These are phyloP conservation scores for Citropsis articulata DNA, from an alignment of 345 rosid species.

Conservation along the genomic window DNA sequence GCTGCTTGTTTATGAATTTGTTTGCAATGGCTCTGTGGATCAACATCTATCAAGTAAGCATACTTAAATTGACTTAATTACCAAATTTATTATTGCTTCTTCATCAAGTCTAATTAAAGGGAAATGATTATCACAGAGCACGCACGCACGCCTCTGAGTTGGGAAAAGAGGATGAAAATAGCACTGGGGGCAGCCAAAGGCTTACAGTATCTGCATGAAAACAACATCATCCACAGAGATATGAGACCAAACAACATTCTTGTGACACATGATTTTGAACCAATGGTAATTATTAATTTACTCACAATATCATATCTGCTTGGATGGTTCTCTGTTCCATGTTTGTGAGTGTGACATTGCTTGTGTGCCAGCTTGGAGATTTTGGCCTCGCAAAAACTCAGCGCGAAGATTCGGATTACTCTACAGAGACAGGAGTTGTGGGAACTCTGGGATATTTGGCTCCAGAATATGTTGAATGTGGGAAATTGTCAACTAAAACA, in stretches of 20 bases:
- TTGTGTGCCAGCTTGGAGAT: slow-evolving; percentile 53
- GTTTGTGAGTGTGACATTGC: background rate
- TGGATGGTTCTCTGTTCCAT: too few relatives aligned
- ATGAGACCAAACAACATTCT: slow-evolving; percentile 70
- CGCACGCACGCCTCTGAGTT: slow-evolving; percentile 36
- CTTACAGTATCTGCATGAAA: slow-evolving; percentile 51
- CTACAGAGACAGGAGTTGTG: slow-evolving; percentile 51
- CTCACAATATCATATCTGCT: background rate
- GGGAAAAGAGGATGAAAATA: slow-evolving; percentile 62
- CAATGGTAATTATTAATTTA: slow-evolving; percentile 42
- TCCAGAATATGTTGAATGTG: slow-evolving; percentile 67
- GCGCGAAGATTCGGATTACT: slow-evolving; percentile 38
- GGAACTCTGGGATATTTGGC: slow-evolving; percentile 65
- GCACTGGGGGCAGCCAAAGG: slow-evolving; percentile 59
- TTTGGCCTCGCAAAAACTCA: slow-evolving; percentile 62
- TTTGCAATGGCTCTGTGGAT: slow-evolving; percentile 61
- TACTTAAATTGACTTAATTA: background rate
- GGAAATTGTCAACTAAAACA: slow-evolving; percentile 59
- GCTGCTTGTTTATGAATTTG: slow-evolving; percentile 62
- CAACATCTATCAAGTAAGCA: slow-evolving; percentile 57
- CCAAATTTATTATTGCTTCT: too few relatives aligned
- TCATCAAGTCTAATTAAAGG: background rate
- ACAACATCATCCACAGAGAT: slow-evolving; percentile 60
- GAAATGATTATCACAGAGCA: slow-evolving; percentile 41
- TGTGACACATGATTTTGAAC: slow-evolving; percentile 52